Evolutionary conservation across 768 basidiomycete species (phyloP), one percentile per base, ranked within the genome.

Genomic region (Aureoboletus auriporus): DNA sequence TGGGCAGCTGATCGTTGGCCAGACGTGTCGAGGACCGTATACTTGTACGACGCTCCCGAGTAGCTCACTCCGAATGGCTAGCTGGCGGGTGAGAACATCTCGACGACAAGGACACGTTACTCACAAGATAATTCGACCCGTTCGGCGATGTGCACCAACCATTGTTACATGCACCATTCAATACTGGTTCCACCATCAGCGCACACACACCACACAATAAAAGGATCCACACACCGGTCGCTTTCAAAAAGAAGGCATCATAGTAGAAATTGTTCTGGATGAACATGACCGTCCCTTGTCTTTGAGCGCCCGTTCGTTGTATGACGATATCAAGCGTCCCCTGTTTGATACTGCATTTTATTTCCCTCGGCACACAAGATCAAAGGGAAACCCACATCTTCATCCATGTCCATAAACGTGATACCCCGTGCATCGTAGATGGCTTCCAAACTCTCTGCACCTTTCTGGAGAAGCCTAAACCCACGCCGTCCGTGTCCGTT

Each of bases 231-330:
- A 38, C 37, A 95, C 94, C 86, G 37, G 93, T 89, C 3, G 96
- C 92, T 63, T 97, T 97, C 44, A 98, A 75, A 79, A 98, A 99
- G 74, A 99, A 99, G 0, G 96, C 95, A 55, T 99, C 96, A 62
- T 93, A 93, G 60, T 95, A 98, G 60, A 94, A 90, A 66, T 97
- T 98, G 62, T 99, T 99, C 69, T 95, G 93, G 41, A 99, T 73
- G 61, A 99, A 95, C 5, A 81, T 60, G 14, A 90, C 69, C 35
- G 76, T 80, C 12, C 86, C 85, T 38, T 69, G 71, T 2, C 78
- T 78, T 44, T 82, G 80, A 5, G 71, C 69, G 2, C 92, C 93
- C 0, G 83, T 82, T 36, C 96, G 72, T 61, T 95, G 93, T 0
- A 98, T 76, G 66, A 96, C 75, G n/a, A 99, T 80, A 67, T 99